phyloP scores from a whole-genome alignment of 768 basidiomycete genomes.

The Xanthoconium purpureum region DNA sequence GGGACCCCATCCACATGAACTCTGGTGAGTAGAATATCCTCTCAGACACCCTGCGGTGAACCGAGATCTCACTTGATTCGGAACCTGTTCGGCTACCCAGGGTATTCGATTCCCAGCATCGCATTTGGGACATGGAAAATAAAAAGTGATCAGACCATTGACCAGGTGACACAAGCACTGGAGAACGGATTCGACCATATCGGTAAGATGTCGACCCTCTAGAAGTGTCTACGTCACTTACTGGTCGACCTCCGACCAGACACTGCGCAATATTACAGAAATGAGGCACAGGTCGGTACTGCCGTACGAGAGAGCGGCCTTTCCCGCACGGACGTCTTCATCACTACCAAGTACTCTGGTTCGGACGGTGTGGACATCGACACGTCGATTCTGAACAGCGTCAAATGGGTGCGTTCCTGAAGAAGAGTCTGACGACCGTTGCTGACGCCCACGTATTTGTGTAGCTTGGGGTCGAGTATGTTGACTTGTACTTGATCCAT shows the following conservation, averaged over 20 bases:
- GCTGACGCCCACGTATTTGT: background rate
- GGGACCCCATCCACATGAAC: slow-evolving; percentile 56
- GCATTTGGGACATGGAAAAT: slow-evolving; percentile 68
- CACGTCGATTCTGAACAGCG: slow-evolving; percentile 54
- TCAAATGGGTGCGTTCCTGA: slow-evolving; percentile 47
- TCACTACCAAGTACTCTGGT: slow-evolving; percentile 68
- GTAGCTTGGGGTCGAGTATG: slow-evolving; percentile 60
- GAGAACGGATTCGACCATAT: slow-evolving; percentile 60
- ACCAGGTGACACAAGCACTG: slow-evolving; percentile 61
- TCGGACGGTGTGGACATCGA: slow-evolving; percentile 47
- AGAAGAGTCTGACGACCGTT: background rate
- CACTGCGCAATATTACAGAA: slow-evolving; percentile 61
- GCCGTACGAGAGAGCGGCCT: slow-evolving; percentile 52
- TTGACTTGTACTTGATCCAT: slow-evolving; percentile 75
- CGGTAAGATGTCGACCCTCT: slow-evolving; percentile 34
- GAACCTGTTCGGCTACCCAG: slow-evolving; percentile 25
- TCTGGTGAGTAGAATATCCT: slow-evolving; percentile 42
- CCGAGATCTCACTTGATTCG: background rate
- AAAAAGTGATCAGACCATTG: slow-evolving; percentile 53
- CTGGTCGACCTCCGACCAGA: slow-evolving; percentile 35
- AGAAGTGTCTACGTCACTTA: background rate
- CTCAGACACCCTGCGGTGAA: background rate
- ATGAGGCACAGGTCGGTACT: slow-evolving; percentile 49
- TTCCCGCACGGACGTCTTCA: slow-evolving; percentile 53
- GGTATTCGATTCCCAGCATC: slow-evolving; percentile 44